Percentiles rank a stretch among this genome's conserved stretches.
phyloP scores from a whole-genome alignment of 176 grass and related monocot species.

The Alopecurus myosuroides region DNA sequence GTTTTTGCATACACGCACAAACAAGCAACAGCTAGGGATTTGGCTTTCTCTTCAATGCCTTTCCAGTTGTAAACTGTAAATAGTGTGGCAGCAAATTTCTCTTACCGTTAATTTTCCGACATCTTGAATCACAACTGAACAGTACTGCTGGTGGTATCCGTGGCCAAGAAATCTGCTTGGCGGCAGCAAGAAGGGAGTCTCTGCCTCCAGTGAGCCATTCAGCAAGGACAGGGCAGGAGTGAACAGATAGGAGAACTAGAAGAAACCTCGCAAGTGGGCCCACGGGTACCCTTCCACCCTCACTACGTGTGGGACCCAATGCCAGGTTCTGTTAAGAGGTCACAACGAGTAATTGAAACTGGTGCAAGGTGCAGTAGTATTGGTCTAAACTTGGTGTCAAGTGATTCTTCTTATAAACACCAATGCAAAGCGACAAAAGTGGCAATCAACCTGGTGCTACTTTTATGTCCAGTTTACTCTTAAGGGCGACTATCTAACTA shows the following conservation, averaged over 20 bases:
- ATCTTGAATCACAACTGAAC: constrained; percentile 5
- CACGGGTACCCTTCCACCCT: not conserved
- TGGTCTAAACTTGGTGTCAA: not conserved
- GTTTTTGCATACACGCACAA: not conserved
- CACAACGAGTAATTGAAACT: not conserved
- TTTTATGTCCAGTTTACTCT: not conserved
- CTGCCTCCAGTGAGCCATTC: not conserved
- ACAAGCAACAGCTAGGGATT: not conserved
- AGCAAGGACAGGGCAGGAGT: not conserved
- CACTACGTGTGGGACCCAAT: not conserved
- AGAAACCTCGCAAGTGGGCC: not conserved
- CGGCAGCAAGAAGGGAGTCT: not conserved
- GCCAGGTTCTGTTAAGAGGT: not conserved
- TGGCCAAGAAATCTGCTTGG: not conserved
- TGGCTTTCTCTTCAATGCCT: not conserved
- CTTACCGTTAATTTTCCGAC: not conserved
- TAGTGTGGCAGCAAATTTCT: not conserved
- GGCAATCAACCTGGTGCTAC: not conserved
- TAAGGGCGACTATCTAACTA: not conserved
- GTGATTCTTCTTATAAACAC: not conserved
- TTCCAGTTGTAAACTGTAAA: not conserved
- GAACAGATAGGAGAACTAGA: not conserved
- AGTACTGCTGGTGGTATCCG: not conserved
- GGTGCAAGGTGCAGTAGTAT: not conserved
- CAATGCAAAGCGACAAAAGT: not conserved